These are phyloP conservation scores for Cryphonectria parasitica DNA, from an alignment of 2,329 filamentous ascomycete species.

Conservation along the genomic window DNA sequence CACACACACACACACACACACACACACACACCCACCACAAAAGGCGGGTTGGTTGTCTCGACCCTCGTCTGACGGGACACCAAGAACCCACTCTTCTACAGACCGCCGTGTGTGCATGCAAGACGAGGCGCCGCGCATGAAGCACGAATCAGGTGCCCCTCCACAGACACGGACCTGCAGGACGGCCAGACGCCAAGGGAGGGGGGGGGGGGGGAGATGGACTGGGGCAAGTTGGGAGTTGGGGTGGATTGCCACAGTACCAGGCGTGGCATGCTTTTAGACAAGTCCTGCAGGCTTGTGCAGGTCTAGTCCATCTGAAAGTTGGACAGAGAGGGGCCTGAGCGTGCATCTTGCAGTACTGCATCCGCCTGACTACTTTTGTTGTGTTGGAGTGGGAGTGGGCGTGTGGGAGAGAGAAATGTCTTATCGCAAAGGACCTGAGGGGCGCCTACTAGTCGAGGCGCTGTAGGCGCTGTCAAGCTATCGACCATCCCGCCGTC, in stretches of 20 bases:
- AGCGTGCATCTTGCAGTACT: no score
- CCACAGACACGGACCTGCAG: neutral
- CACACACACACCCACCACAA: no score
- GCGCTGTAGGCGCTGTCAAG: neutral
- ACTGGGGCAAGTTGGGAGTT: neutral
- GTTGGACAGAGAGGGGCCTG: no score
- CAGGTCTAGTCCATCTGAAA: neutral
- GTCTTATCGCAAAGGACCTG: neutral
- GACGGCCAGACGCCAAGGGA: neutral
- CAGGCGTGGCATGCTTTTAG: neutral
- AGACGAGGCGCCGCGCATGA: neutral
- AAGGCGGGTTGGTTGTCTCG: no score
- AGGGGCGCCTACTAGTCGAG: neutral
- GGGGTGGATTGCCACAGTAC: neutral
- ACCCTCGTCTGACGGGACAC: neutral
- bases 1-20: neutral
- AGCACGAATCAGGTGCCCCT: neutral
- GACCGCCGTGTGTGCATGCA: neutral
- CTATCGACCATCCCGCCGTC: neutral
- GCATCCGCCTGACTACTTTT: no score
- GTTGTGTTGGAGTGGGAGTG: no score
- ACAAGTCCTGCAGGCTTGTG: neutral
- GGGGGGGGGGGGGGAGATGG: no score
- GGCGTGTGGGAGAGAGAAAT: no score
- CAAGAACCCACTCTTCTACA: neutral